A percentile compares a stretch with the other conserved stretches of the same genome.
Evolutionary conservation across 495 filamentous ascomycete genomes (phyloP).

Genomic region (Thermochaetoides thermophila): DNA sequence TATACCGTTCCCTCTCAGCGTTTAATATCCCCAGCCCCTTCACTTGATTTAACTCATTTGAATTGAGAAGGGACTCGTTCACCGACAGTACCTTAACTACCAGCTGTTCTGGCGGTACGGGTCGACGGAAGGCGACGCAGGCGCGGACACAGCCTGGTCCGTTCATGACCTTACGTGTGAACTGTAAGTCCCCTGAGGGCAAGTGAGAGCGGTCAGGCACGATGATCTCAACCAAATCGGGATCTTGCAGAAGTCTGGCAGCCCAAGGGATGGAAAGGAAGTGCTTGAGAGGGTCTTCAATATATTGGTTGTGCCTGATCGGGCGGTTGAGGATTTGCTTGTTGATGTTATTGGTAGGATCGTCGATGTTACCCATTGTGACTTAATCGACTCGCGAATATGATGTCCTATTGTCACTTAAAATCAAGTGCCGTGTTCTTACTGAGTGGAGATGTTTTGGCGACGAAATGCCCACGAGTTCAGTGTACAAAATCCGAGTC

Average conservation of each 20-base stretch:
- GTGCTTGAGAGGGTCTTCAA: constrained; percentile 12
- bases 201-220: constrained; percentile 11
- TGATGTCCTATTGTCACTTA: no score
- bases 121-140: constrained; percentile 9
- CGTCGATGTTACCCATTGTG: no score
- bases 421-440: neutral
- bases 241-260: constrained; percentile 8
- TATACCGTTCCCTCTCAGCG: no score
- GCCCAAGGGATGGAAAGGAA: constrained; percentile 13
- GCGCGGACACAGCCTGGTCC: constrained; percentile 9
- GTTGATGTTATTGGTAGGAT: neutral
- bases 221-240: constrained; percentile 4
- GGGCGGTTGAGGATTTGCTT: constrained; percentile 5
- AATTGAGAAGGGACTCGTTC: constrained; percentile 4
- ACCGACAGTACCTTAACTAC: constrained; percentile 4
- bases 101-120: no score
- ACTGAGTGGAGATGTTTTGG: neutral
- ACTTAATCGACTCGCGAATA: no score
- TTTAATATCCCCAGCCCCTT: no score
- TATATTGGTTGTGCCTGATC: constrained; percentile 10
- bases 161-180: constrained; percentile 10
- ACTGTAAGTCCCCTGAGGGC: constrained; percentile 9
- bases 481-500: no score
- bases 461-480: no score
- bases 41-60: no score